Percentiles rank a stretch among this genome's conserved stretches.
Conservation (phyloP, 108 stramenopile species). For the Skeletonema menzelii region DNA sequence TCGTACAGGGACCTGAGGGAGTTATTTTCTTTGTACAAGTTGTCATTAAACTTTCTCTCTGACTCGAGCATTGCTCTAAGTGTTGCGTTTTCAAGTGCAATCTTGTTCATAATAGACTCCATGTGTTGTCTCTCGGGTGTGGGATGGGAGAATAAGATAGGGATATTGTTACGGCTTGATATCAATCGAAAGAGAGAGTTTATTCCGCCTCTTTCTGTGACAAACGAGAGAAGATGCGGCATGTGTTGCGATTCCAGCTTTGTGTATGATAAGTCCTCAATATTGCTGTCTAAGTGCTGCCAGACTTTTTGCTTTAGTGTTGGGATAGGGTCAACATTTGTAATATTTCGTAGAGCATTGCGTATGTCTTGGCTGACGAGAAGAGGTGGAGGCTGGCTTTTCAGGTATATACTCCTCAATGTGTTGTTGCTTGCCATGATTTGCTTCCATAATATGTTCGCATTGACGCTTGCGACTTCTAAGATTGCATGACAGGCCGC, state of each 20-base stretch:
- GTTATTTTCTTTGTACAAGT: slow-evolving; percentile 8
- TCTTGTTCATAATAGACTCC: slow-evolving; percentile 13
- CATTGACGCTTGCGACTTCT: slow-evolving; percentile 14
- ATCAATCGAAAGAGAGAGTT: slow-evolving; percentile 15
- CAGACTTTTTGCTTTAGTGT: slow-evolving; percentile 11
- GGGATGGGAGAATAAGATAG: slow-evolving; percentile 16
- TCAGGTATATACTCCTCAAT: slow-evolving; percentile 6
- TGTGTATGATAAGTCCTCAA: slow-evolving; percentile 16
- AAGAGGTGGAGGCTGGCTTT: background rate
- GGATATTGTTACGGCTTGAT: slow-evolving; percentile 9
- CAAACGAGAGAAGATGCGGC: slow-evolving; percentile 24
- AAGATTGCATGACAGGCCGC: slow-evolving; percentile 20
- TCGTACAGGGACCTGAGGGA: background rate
- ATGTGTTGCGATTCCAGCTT: slow-evolving; percentile 22
- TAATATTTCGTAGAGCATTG: slow-evolving; percentile 1
- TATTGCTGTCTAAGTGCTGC: slow-evolving; percentile 10
- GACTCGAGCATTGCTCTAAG: slow-evolving; percentile 20
- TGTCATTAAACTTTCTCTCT: slow-evolving; percentile 17
- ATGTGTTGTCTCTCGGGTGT: slow-evolving; percentile 28
- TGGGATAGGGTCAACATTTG: slow-evolving; percentile 1
- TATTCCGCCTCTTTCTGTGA: slow-evolving; percentile 14
- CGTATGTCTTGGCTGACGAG: background rate
- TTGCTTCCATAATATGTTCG: slow-evolving; percentile 11
- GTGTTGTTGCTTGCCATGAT: slow-evolving; percentile 12
- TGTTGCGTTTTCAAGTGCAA: slow-evolving; percentile 19